Percentiles rank a stretch among this genome's conserved stretches.
Conservation (phyloP, 768 basidiomycete species). For the Cyclocybe aegerita region DNA sequence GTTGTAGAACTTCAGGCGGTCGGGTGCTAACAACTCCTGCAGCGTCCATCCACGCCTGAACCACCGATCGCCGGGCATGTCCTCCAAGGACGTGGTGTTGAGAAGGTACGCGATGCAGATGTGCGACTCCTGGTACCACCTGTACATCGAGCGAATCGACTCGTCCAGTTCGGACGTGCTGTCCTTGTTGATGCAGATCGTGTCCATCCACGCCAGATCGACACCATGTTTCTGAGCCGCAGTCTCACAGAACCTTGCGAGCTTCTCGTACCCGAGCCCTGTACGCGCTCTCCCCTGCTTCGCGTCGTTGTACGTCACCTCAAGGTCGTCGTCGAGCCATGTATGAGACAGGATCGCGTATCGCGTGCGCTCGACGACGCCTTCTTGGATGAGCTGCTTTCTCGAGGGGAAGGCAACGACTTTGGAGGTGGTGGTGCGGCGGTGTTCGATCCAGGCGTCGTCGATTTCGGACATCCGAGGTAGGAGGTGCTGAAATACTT, state of each 20-base stretch:
- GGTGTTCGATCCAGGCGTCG: conserved; percentile 1
- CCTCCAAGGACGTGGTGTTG: conserved; percentile 2
- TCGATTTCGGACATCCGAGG: neutral
- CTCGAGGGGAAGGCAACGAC: too few species aligned
- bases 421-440: too few species aligned
- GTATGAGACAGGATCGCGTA: conserved; percentile 16
- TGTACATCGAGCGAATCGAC: conserved; percentile 16
- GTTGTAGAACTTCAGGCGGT: conserved; percentile 6
- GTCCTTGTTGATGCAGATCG: conserved; percentile 14
- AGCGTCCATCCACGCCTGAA: conserved; percentile 16
- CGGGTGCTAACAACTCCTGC: conserved; percentile 13
- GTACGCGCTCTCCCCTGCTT: neutral
- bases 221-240: conserved; percentile 4
- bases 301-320: conserved; percentile 4
- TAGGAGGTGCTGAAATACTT: neutral
- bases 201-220: conserved; percentile 11
- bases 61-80: conserved; percentile 8
- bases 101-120: conserved; percentile 12
- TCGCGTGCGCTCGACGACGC: conserved; percentile 3
- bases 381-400: neutral
- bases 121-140: conserved; percentile 9
- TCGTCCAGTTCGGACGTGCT: conserved; percentile 15
- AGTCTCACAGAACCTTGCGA: conserved; percentile 6
- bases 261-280: conserved; percentile 7
- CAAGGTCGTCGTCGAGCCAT: conserved; percentile 9